phyloP scores from a whole-genome alignment of 2,329 filamentous ascomycete species.

The Pseudogymnoascus sp. region DNA sequence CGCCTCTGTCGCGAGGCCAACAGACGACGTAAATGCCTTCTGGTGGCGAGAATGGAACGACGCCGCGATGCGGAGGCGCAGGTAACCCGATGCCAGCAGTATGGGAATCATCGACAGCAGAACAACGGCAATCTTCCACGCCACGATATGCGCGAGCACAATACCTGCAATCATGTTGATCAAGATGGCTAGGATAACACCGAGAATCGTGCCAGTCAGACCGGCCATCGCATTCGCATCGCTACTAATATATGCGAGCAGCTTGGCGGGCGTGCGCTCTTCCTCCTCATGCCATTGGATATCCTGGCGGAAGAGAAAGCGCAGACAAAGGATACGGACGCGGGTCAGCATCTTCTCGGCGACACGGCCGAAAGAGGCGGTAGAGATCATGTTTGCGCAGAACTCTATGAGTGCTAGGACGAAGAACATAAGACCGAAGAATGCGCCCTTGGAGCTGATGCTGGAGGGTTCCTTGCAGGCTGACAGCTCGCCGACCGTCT shows the following conservation, averaged over 20 bases:
- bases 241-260: conserved; percentile 62
- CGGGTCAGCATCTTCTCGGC: conserved; percentile 59
- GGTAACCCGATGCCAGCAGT: conserved; percentile 59
- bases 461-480: conserved; percentile 29
- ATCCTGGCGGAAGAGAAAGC: conserved; percentile 58
- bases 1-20: conserved; percentile 59
- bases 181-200: conserved; percentile 59
- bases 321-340: conserved; percentile 56
- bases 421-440: conserved; percentile 40
- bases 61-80: conserved; percentile 57
- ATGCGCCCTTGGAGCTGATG: conserved; percentile 25
- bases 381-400: conserved; percentile 53
- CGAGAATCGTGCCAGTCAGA: conserved; percentile 63
- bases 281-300: conserved; percentile 65
- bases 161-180: conserved; percentile 64
- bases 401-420: conserved; percentile 48
- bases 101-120: conserved; percentile 62
- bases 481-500: conserved; percentile 44
- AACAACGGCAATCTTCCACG: conserved; percentile 70
- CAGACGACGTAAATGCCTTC: conserved; percentile 55
- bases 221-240: conserved; percentile 61
- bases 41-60: conserved; percentile 57
- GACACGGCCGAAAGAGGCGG: conserved; percentile 44
- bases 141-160: conserved; percentile 61
- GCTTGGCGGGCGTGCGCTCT: conserved; percentile 50